A percentile compares a stretch with the other conserved stretches of the same genome.
phyloP scores from a whole-genome alignment of 176 grass and related monocot genomes.

The Guadua angustifolia region DNA sequence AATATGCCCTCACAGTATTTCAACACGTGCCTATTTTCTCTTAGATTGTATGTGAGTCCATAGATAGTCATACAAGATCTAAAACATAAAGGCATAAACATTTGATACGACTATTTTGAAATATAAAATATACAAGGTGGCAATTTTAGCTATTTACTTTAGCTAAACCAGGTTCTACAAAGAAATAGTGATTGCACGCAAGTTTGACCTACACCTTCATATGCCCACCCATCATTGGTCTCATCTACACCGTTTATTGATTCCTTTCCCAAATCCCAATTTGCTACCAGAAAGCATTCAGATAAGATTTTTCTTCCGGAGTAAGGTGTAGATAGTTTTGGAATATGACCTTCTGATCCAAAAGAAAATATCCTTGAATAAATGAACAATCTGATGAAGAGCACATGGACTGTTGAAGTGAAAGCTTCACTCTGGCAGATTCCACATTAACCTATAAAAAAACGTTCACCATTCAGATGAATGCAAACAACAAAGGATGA shows the following conservation, averaged over 20 bases:
- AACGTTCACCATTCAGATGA: slow-evolving; percentile 22
- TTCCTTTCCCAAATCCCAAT: slow-evolving; percentile 5
- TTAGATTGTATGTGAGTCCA: neutral
- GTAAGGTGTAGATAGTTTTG: slow-evolving; percentile 20
- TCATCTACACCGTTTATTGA: neutral
- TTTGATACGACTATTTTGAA: neutral
- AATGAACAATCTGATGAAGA: slow-evolving; percentile 75
- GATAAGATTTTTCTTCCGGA: slow-evolving; percentile 7
- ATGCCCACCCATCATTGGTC: neutral
- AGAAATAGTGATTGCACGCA: slow-evolving; percentile 22
- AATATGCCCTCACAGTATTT: neutral
- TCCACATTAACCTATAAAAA: slow-evolving; percentile 69
- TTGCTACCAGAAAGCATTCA: slow-evolving; percentile 5
- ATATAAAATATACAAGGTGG: neutral
- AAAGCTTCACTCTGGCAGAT: slow-evolving; percentile 78
- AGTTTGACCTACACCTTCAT: neutral
- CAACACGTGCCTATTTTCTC: neutral
- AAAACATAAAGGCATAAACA: neutral
- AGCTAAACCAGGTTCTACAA: neutral
- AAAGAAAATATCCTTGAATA: slow-evolving; percentile 83
- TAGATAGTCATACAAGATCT: neutral
- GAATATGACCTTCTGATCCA: slow-evolving; percentile 75
- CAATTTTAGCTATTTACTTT: neutral
- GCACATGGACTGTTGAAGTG: slow-evolving; percentile 88
- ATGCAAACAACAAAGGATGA: slow-evolving; percentile 22